Base-by-base conservation (phyloP, 768 basidiomycete genomes). In the Termitomyces sp. region DNA sequence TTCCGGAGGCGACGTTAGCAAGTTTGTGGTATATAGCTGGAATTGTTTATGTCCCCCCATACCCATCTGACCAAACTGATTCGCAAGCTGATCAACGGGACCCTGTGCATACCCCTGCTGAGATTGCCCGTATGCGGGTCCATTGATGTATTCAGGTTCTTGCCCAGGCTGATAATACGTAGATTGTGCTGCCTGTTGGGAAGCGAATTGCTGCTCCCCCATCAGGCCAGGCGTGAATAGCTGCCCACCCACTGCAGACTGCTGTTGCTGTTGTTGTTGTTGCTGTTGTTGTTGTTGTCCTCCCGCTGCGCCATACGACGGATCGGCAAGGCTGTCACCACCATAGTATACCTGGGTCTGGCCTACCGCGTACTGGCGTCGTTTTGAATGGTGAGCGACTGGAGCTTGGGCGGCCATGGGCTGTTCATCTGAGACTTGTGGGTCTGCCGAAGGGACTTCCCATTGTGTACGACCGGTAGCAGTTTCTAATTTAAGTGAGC, bases 321-420 rank as follows among this genome's bases (percentile, higher is more conserved):
- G 77, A 49, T 83, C 82, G 42, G 75, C 61, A 37, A 71, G 62
- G 3, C 73, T 73, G 28, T 78, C 77, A 12, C 71, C 68, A 37
- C 84, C 82, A 62, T 92, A 92, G 69, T 94, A 94, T 3, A 82
- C 92, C 66, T 94, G 91, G 1, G 93, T 93, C 71, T 97, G 94
- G 11, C 91, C 94, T 3, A 91, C 85, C 49, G 95, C 95, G 69
- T 98, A 98, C 70, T 96, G 94, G 45, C 95, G 86, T 63, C 92
- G 87, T 72, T 91, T 89, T 53, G 75, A 54, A 61, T 80, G 77
- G 30, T 72, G 68, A 41, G 44, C 28, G 79, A 70, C 73, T 26
- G 82, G 77, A 31, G 82, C 77, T 21, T 73, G 70, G 3, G 79
- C 74, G 14, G 73, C 73, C 19, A 74, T 66, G 5, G 74, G 72